Conservation (phyloP, 176 grass and related monocot genomes). For the Ampelocalamus luodianensis region DNA sequence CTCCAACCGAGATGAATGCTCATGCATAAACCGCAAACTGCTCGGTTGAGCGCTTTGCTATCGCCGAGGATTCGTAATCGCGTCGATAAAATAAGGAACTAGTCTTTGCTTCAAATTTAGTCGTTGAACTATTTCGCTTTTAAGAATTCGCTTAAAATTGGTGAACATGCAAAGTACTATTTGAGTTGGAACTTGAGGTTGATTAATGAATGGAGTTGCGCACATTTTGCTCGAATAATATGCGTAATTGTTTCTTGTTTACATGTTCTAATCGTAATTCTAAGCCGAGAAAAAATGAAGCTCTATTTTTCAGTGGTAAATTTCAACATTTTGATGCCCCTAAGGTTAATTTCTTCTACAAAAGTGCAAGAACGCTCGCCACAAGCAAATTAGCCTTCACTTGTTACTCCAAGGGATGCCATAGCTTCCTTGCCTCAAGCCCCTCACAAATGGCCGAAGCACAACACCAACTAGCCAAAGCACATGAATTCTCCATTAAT, state of each 20-base stretch:
- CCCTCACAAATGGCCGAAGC: slow-evolving; percentile 61
- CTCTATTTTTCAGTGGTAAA: background rate
- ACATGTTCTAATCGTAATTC: background rate
- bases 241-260: background rate
- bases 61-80: background rate
- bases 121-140: background rate
- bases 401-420: slow-evolving; percentile 56
- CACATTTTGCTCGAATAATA: background rate
- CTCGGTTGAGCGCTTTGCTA: background rate
- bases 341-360: slow-evolving; percentile 1
- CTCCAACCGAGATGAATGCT: slow-evolving; percentile 28
- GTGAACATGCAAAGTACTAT: background rate
- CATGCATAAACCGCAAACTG: background rate
- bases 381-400: slow-evolving; percentile 44
- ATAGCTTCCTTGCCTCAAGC: slow-evolving; percentile 47
- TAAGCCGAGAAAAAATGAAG: background rate
- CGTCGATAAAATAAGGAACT: background rate
- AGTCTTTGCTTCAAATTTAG: background rate
- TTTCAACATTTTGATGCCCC: background rate
- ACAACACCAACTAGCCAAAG: slow-evolving; percentile 47
- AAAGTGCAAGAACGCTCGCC: slow-evolving; percentile 42
- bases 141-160: background rate
- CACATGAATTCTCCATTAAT: slow-evolving; percentile 45
- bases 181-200: background rate
- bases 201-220: background rate